Evolutionary conservation across 768 basidiomycete genomes (phyloP), one percentile per base, ranked within the genome.

Genomic region (Pleurotus pulmonarius): DNA sequence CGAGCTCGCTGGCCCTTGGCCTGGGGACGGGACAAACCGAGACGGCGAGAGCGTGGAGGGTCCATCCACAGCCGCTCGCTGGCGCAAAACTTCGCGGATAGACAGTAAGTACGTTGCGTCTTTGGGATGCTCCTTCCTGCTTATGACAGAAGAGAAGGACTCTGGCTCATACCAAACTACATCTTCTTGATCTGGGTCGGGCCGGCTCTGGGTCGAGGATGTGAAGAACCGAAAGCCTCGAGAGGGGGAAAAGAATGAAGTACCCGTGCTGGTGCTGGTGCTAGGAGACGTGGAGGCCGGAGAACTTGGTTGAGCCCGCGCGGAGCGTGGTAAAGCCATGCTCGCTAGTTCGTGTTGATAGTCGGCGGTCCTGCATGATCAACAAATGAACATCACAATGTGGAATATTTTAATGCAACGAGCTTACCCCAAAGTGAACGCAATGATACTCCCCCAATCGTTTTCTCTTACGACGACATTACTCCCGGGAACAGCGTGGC

Each of bases 381-480:
- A 49, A 56, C 18, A 56, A 34, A 52, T 46, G 24, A 64, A 46
- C 22, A 49, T 47, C 26, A n/a, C 12, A 12, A n/a, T 26, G 44
- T 43, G 45, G 11, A 18, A 25, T 44, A 54, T 39, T 51, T 5
- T 16, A 58, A 39, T 37, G 13, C 57, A 40, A 49, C 39, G 8
- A 34, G 65, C 72, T 16, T 59, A 87, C 86, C 86, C 86, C 49
- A 90, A 69, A 6, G 87, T 88, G 68, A 86, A 89, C 5, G 88
- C 84, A 60, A 90, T 90, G 47, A 91, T 83, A 65, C 87, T 89
- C 6, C 87, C 87, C 86, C 84, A 87, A 66, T 89, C 87, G 63
- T 81, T 76, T 64, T 90, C 89, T 48, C 81, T 67, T 7, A 90
- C 80, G 57, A 89, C 77, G 4, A 88, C 75, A 63, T 81, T 85